phyloP scores from a whole-genome alignment of 2,329 filamentous ascomycete genomes.

The Alternaria brassicae region DNA sequence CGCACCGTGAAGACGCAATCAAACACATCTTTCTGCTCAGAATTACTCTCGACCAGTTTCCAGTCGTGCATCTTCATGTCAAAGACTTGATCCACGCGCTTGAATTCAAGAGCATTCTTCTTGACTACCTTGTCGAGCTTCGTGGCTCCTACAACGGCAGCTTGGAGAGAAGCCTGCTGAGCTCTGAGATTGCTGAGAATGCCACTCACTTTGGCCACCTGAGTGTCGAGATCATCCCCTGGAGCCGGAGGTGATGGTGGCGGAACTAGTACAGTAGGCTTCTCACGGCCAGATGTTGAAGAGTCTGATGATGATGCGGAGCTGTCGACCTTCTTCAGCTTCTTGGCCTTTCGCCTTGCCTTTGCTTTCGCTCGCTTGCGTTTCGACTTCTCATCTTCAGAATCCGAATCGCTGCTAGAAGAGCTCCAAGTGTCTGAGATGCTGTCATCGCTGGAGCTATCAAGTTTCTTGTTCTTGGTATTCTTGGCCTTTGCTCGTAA shows the following conservation, averaged over 20 bases:
- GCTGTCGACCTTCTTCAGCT: conserved; percentile 11
- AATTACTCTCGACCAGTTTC: conserved; percentile 71
- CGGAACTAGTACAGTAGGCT: not conserved
- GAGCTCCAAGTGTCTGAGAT: conserved; percentile 22
- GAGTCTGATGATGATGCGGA: conserved; percentile 16
- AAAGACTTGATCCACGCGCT: conserved; percentile 70
- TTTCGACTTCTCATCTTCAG: conserved; percentile 25
- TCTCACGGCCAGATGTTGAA: conserved; percentile 21
- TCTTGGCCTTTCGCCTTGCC: conserved; percentile 30
- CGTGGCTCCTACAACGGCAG: conserved; percentile 17
- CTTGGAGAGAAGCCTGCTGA: conserved; percentile 18
- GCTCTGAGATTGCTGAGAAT: conserved; percentile 24
- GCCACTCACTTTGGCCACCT: conserved; percentile 22
- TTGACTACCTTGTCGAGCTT: conserved; percentile 32
- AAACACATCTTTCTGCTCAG: conserved; percentile 72
- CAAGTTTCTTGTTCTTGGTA: conserved; percentile 31
- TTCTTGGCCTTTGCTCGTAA: conserved; percentile 32
- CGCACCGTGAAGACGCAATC: conserved; percentile 82
- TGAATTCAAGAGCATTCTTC: conserved; percentile 65
- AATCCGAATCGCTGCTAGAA: conserved; percentile 23
- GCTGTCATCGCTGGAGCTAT: conserved; percentile 28
- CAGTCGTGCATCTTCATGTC: conserved; percentile 60
- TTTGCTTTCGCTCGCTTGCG: conserved; percentile 28
- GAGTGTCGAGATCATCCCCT: conserved; percentile 17
- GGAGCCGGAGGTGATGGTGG: conserved; percentile 10